Evolutionary conservation across 495 filamentous ascomycete genomes (phyloP).

Genomic region (Neurospora terricola): DNA sequence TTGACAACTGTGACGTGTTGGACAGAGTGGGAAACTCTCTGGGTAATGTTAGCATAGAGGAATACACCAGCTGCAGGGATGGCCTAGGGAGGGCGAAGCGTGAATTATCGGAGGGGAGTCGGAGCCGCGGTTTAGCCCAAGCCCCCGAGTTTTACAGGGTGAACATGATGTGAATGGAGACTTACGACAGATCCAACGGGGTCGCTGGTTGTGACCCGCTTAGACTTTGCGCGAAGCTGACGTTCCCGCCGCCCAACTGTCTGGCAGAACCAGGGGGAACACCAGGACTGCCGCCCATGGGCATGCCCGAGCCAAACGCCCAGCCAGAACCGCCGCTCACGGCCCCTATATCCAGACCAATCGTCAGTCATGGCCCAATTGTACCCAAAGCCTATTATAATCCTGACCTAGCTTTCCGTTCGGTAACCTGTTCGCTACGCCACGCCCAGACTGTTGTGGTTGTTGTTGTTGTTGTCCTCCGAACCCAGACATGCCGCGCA

Average conservation of each 20-base stretch:
- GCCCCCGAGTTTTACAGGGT: background rate
- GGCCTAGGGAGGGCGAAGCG: background rate
- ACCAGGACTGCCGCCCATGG: constrained; percentile 59
- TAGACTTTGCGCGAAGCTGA: constrained; percentile 76
- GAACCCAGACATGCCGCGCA: constrained; percentile 62
- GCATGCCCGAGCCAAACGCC: constrained; percentile 58
- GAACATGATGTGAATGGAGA: constrained; percentile 13
- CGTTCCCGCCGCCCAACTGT: constrained; percentile 53
- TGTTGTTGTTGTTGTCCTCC: constrained; percentile 54
- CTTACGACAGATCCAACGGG: constrained; percentile 74
- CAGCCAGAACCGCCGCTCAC: constrained; percentile 60
- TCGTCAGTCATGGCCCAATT: constrained; percentile 15
- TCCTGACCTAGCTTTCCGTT: constrained; percentile 66
- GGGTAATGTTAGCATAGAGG: background rate
- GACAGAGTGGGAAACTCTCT: constrained; percentile 84
- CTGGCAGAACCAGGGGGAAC: constrained; percentile 31
- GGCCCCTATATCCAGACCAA: constrained; percentile 24
- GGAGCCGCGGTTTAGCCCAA: background rate
- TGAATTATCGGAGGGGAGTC: background rate
- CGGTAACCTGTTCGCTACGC: constrained; percentile 59
- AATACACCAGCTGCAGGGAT: background rate
- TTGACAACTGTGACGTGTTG: constrained; percentile 53
- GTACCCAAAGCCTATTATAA: background rate
- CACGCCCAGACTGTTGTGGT: constrained; percentile 50
- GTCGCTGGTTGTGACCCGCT: constrained; percentile 65